These are phyloP conservation scores for Thelonectria blattea DNA, from an alignment of 2,329 filamentous ascomycete species.

Conservation along the genomic window DNA sequence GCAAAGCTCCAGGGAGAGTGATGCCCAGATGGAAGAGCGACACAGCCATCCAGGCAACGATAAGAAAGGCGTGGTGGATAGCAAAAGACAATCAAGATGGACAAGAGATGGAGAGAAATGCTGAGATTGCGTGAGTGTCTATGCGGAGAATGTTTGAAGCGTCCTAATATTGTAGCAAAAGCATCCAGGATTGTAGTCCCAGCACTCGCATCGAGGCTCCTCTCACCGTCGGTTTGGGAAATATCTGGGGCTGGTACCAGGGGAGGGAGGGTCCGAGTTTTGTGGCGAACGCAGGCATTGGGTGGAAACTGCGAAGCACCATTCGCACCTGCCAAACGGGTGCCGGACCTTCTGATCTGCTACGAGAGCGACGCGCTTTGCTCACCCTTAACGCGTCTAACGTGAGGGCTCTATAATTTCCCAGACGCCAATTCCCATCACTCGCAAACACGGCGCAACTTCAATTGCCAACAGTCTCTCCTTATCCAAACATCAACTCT, in stretches of 20 bases:
- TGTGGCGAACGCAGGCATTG: conserved; percentile 1
- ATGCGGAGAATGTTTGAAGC: conserved; percentile 21
- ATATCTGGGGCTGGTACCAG: conserved; percentile 13
- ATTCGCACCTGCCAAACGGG: too few species aligned
- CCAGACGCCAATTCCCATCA: not conserved
- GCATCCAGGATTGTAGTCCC: conserved; percentile 13
- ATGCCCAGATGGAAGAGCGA: conserved; percentile 16
- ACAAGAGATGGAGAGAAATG: conserved; percentile 3
- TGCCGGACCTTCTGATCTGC: too few species aligned
- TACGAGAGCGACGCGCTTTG: conserved; percentile 11
- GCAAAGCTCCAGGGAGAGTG: conserved; percentile 24
- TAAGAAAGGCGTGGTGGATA: not conserved
- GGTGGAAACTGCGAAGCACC: not conserved
- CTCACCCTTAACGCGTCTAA: conserved; percentile 17
- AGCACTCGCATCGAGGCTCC: conserved; percentile 18
- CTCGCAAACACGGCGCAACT: not conserved
- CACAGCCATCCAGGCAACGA: conserved; percentile 29
- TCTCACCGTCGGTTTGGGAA: conserved; percentile 4
- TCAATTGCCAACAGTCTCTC: not conserved
- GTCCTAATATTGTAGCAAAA: conserved; percentile 1
- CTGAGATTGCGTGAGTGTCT: conserved; percentile 7
- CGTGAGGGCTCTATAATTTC: conserved; percentile 3
- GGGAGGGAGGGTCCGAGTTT: not conserved
- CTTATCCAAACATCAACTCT: not conserved
- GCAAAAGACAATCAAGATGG: not conserved